A percentile compares a stretch with the other conserved stretches of the same genome.
Evolutionary conservation across 23 red algal species (phyloP).

Genomic region (Gracilaria domingensis): DNA sequence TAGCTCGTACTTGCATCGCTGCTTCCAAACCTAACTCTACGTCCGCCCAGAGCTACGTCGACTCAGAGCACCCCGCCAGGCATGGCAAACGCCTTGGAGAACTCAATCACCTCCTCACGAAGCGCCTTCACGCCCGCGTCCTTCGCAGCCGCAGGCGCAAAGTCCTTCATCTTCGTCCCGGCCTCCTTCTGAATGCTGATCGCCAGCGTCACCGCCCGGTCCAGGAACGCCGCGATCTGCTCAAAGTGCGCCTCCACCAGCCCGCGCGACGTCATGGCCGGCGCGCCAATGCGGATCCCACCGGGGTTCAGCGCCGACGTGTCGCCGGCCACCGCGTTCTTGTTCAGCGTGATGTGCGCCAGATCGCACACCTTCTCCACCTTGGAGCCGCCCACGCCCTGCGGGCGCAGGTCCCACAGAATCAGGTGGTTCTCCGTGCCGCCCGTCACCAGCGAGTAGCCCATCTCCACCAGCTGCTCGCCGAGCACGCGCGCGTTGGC

Average conservation of each 20-base stretch:
- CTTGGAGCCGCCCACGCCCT: constrained; percentile 86
- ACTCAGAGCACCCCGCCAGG: constrained; percentile 72
- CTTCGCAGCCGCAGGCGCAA: constrained; percentile 77
- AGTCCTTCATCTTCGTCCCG: constrained; percentile 98
- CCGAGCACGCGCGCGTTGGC: constrained; percentile 86
- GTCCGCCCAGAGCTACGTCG: no score
- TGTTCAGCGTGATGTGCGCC: constrained; percentile 97
- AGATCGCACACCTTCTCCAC: constrained; percentile 93
- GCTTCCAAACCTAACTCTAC: not conserved
- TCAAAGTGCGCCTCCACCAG: constrained; percentile 85
- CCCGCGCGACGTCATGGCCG: constrained; percentile 95
- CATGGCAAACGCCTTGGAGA: constrained; percentile 80
- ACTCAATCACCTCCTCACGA: constrained; percentile 72
- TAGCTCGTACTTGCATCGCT: no score
- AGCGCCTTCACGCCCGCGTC: constrained; percentile 68
- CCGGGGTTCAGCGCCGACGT: constrained; percentile 91
- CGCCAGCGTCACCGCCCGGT: constrained; percentile 80
- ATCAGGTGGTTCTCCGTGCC: constrained; percentile 99
- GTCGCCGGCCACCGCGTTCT: constrained; percentile 97
- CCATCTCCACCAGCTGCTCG: constrained; percentile 67
- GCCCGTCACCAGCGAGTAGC: constrained; percentile 92
- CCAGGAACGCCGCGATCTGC: constrained; percentile 82
- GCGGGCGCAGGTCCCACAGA: constrained; percentile 92
- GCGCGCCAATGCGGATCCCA: constrained; percentile 93
- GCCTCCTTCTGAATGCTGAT: constrained; percentile 79